Evolutionary conservation across 2,329 filamentous ascomycete species (phyloP), one percentile per base, ranked within the genome.

Genomic region (Penicillium hordei): DNA sequence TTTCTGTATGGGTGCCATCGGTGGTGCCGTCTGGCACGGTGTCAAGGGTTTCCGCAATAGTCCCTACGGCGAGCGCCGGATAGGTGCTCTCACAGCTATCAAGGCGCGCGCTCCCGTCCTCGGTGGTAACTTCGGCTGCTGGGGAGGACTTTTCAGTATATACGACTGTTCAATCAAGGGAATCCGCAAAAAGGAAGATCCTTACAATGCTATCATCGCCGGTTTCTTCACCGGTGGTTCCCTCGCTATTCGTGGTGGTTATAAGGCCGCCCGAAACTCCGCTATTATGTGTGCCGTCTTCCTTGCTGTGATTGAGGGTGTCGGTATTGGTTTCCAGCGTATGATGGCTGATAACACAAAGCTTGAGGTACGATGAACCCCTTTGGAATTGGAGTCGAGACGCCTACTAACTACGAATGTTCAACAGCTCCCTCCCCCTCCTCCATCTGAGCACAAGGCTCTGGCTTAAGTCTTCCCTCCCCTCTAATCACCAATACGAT

Each of bases 101-200:
- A 99, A 99, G 83, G 93, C 94, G 73, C 89, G 94, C 73, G 94
- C 94, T 42, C 94, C 94, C 2, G 93, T 97, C 31, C 85, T 97
- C 48, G 94, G 94, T 72, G 94, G 94, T 71, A 99, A 99, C 82
- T 99, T 97, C 70, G 93, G 93, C 70, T 91, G 96, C 56, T 97
- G 94, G 93, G 93, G 94, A 73, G 94, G 94, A 66, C 81, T 97
- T 56, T 97, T 97, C 83, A 91, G 88, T 69, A 95, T 91, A 60
- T 97, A 93, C 72, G 94, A 99, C 80, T 99, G 94, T 81, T 90
- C 93, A 23, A 90, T 97, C 62, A 99, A 97, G 83, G 93, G 93
- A 58, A 81, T 93, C 54, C 83, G 92, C 64, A 91, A 94, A 83
- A 97, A 97, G 87, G 94, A 99, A 77, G 94, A 97, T 75, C 92